Percentiles rank a stretch among this genome's conserved stretches.
Conservation (phyloP, 805 yeast species). For the Saccharomycopsis fermentans region DNA sequence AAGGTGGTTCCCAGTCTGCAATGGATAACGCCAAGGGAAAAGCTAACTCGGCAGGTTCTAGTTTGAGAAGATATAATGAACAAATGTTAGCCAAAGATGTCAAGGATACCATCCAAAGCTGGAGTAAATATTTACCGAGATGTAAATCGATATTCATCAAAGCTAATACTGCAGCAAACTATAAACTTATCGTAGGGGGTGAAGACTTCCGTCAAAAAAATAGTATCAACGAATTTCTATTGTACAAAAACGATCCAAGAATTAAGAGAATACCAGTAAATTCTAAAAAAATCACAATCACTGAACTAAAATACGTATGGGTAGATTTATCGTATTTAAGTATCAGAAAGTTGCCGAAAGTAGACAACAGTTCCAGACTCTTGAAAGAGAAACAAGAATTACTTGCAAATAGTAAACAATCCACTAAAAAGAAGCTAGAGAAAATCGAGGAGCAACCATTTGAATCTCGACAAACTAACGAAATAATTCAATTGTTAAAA, state of each 20-base stretch:
- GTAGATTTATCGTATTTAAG: constrained; percentile 54
- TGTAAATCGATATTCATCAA: constrained; percentile 69
- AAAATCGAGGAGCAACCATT: constrained; percentile 21
- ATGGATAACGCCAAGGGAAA: constrained; percentile 88
- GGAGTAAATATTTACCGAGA: constrained; percentile 50
- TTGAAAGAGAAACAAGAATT: constrained; percentile 22
- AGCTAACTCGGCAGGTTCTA: constrained; percentile 93
- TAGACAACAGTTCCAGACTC: constrained; percentile 26
- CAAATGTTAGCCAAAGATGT: constrained; percentile 72
- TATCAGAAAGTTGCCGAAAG: constrained; percentile 44
- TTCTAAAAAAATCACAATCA: constrained; percentile 74
- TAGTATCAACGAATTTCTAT: constrained; percentile 24
- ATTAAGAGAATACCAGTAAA: constrained; percentile 76
- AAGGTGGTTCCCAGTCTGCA: constrained; percentile 94
- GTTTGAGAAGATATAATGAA: constrained; percentile 82
- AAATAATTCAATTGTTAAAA: constrained; percentile 49
- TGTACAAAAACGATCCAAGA: constrained; percentile 47
- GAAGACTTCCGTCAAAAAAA: constrained; percentile 30
- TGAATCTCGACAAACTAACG: constrained; percentile 44
- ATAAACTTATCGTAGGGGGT: constrained; percentile 56
- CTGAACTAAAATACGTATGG: constrained; percentile 82
- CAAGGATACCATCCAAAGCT: constrained; percentile 50
- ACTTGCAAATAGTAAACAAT: constrained; percentile 24
- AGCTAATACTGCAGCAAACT: constrained; percentile 66
- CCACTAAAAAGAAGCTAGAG: constrained; percentile 21